phyloP scores from a whole-genome alignment of 2,329 filamentous ascomycete genomes.

The Zymoseptoria pseudotritici region DNA sequence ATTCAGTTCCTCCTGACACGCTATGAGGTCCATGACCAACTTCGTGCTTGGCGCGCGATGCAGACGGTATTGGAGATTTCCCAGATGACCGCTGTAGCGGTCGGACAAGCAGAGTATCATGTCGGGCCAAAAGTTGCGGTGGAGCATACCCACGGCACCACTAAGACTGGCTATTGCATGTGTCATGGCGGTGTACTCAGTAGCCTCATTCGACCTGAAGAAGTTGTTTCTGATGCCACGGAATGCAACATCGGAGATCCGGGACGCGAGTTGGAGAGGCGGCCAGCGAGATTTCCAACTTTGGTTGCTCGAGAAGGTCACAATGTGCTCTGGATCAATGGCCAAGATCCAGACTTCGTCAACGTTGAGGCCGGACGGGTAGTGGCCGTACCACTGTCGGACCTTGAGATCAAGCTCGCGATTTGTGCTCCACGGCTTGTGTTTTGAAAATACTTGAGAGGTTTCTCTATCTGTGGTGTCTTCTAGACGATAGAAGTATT shows the following conservation, averaged over 20 bases:
- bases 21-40: slow-evolving; percentile 38
- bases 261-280: slow-evolving; percentile 33
- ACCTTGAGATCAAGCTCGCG: slow-evolving; percentile 37
- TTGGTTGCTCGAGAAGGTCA: slow-evolving; percentile 38
- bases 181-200: slow-evolving; percentile 33
- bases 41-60: slow-evolving; percentile 37
- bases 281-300: slow-evolving; percentile 40
- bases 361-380: slow-evolving; percentile 36
- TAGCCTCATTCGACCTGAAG: slow-evolving; percentile 25
- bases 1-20: slow-evolving; percentile 39
- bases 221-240: slow-evolving; percentile 35
- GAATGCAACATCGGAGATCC: slow-evolving; percentile 37
- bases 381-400: slow-evolving; percentile 37
- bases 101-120: slow-evolving; percentile 36
- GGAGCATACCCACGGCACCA: slow-evolving; percentile 37
- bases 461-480: slow-evolving; percentile 37
- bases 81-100: slow-evolving; percentile 36
- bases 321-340: slow-evolving; percentile 34
- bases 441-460: slow-evolving; percentile 34
- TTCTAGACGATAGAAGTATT: slow-evolving; percentile 38
- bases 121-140: slow-evolving; percentile 38
- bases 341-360: slow-evolving; percentile 39
- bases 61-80: slow-evolving; percentile 37
- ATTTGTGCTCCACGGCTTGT: slow-evolving; percentile 38
- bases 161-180: slow-evolving; percentile 34